Percentiles rank a stretch among this genome's conserved stretches.
phyloP scores from a whole-genome alignment of 257 asterid species.

The Coffea canephora region DNA sequence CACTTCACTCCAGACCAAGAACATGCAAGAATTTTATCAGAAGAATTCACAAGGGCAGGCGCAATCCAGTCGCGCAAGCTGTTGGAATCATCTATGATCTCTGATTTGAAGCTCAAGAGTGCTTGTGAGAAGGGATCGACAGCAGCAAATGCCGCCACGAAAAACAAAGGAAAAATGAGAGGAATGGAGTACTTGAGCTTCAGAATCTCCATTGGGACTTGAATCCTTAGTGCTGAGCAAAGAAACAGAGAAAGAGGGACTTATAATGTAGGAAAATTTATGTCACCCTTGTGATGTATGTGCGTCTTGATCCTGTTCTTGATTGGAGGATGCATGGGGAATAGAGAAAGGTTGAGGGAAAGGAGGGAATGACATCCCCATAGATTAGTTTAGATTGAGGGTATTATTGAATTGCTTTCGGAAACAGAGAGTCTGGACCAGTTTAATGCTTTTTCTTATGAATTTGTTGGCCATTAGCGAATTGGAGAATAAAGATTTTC shows the following conservation, averaged over 20 bases:
- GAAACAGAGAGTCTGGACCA: conserved; percentile 45
- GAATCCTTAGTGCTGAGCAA: conserved; percentile 37
- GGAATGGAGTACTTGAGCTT: conserved; percentile 32
- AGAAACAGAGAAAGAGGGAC: conserved; percentile 13
- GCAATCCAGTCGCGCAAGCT: conserved; percentile 60
- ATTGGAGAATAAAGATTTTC: conserved; percentile 10
- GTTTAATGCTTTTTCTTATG: conserved; percentile 26
- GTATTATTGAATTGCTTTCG: conserved; percentile 47
- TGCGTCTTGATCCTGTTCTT: conserved; percentile 13
- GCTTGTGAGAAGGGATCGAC: conserved; percentile 75
- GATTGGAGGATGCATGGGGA: conserved; percentile 69
- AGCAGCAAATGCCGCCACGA: conserved; percentile 29
- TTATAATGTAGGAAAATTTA: conserved; percentile 13
- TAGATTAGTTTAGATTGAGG: conserved; percentile 33
- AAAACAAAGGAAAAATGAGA: conserved; percentile 28
- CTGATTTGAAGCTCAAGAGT: conserved; percentile 72
- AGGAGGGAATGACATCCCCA: conserved; percentile 23
- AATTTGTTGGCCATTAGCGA: conserved; percentile 49
- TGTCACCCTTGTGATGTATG: conserved; percentile 25
- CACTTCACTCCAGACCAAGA: conserved; percentile 86
- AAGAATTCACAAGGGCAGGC: conserved; percentile 31
- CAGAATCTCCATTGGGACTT: conserved; percentile 82
- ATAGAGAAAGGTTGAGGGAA: conserved; percentile 46
- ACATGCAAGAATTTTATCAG: conserved; percentile 54
- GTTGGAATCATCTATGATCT: conserved; percentile 52